Conservation (phyloP, 139 green algal species). For the Chlamydomonas incerta region DNA sequence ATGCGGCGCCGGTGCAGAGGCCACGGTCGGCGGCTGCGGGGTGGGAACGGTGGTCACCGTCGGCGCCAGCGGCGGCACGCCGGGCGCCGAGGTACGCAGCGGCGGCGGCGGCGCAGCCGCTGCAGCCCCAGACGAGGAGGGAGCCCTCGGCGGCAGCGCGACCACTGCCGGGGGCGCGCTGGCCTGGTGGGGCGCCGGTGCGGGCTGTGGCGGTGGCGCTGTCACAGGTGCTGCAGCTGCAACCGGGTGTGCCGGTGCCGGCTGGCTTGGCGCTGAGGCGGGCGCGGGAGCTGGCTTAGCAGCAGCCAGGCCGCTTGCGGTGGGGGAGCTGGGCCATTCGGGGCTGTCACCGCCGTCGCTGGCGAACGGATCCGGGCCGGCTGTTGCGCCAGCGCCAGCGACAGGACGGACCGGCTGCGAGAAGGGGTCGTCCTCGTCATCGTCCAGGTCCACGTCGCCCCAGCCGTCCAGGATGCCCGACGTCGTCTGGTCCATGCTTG, state of each 20-base stretch:
- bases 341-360: conserved; percentile 28
- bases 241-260: neutral
- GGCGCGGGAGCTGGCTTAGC: neutral
- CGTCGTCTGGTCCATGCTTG: neutral
- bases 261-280: neutral
- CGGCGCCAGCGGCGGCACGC: too few relatives aligned
- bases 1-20: too few relatives aligned
- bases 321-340: conserved; percentile 36
- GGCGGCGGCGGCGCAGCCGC: too few relatives aligned
- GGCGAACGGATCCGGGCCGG: neutral
- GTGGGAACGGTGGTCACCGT: neutral
- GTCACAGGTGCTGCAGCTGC: neutral
- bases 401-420: neutral
- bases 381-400: neutral
- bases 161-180: too few relatives aligned
- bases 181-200: too few relatives aligned
- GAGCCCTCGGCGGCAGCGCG: too few relatives aligned
- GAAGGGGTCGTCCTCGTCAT: conserved; percentile 9
- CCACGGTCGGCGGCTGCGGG: neutral
- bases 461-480: conserved; percentile 11
- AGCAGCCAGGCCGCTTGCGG: neutral
- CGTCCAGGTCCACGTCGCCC: conserved; percentile 29
- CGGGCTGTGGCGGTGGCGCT: neutral
- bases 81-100: too few relatives aligned
- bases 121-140: too few relatives aligned